Conservation (phyloP, 2,329 filamentous ascomycete genomes). For the Hawksworthiomyces lignivorus region DNA sequence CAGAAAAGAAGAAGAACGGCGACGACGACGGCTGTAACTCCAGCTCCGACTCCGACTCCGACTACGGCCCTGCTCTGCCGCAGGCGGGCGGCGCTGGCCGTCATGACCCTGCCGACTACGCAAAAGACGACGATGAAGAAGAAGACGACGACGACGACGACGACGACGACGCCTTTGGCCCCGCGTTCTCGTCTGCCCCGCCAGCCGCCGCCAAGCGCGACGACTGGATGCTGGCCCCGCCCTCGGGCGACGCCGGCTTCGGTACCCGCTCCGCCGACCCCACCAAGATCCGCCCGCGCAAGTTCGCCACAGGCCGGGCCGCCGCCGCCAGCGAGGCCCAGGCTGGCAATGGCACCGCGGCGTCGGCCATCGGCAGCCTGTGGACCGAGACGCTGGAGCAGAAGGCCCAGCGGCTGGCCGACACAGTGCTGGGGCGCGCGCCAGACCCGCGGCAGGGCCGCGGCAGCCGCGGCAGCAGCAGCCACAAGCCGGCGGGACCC, state of each 20-base stretch:
- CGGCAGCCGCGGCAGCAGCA: constrained; percentile 33
- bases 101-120: not conserved
- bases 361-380: constrained; percentile 51
- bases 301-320: constrained; percentile 64
- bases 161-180: constrained; percentile 24
- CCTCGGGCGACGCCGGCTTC: constrained; percentile 41
- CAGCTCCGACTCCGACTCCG: constrained; percentile 38
- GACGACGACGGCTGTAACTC: constrained; percentile 30
- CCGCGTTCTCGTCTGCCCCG: constrained; percentile 19
- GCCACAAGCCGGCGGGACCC: constrained; percentile 1
- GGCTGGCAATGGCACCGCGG: constrained; percentile 11
- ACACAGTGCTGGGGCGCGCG: constrained; percentile 71
- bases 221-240: constrained; percentile 75
- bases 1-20: constrained; percentile 9
- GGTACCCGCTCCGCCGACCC: constrained; percentile 63
- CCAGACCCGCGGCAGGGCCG: constrained; percentile 37
- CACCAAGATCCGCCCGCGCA: constrained; percentile 71
- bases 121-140: not conserved
- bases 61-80: constrained; percentile 54
- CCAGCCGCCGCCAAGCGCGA: constrained; percentile 55
- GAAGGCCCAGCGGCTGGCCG: constrained; percentile 70
- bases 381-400: constrained; percentile 93
- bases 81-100: constrained; percentile 35
- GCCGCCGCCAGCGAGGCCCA: constrained; percentile 21
- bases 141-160: constrained; percentile 11